phyloP scores from a whole-genome alignment of 2,329 filamentous ascomycete genomes.

The Aspergillus viridinutans region DNA sequence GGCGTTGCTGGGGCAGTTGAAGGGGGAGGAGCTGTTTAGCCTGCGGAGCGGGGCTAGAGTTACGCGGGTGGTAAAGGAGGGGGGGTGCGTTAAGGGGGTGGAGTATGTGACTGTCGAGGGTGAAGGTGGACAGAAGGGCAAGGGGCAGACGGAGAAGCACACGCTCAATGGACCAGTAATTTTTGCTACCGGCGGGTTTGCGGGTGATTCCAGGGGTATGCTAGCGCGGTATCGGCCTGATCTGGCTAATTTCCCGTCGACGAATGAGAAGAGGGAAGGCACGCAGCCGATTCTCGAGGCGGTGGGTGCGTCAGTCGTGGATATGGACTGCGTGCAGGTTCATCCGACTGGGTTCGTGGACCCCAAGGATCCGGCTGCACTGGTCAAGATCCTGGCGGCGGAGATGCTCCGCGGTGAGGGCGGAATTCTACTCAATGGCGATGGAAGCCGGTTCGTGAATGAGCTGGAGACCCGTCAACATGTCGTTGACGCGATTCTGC shows the following conservation, averaged over 20 bases:
- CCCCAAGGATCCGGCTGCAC: conserved; percentile 40
- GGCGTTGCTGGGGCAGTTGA: conserved; percentile 50
- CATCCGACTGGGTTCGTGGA: conserved; percentile 64
- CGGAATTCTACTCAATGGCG: conserved; percentile 48
- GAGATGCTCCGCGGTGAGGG: conserved; percentile 62
- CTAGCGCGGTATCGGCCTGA: conserved; percentile 56
- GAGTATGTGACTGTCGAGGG: conserved; percentile 38
- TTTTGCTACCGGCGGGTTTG: conserved; percentile 60
- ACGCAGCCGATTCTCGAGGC: conserved; percentile 45
- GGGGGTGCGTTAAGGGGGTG: conserved; percentile 48
- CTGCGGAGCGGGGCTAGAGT: conserved; percentile 53
- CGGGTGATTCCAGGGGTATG: conserved; percentile 56
- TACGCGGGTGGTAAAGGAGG: conserved; percentile 44
- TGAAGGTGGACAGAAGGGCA: neutral
- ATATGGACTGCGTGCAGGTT: conserved; percentile 55
- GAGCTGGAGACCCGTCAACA: conserved; percentile 58
- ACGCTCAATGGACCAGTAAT: conserved; percentile 53
- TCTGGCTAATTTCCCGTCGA: conserved; percentile 57
- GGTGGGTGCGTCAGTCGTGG: conserved; percentile 39
- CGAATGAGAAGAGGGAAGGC: conserved; percentile 57
- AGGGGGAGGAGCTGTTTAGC: conserved; percentile 48
- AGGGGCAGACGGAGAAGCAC: conserved; percentile 19
- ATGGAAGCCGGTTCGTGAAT: conserved; percentile 56
- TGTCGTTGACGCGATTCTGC: conserved; percentile 53
- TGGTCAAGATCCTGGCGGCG: conserved; percentile 60